Evolutionary conservation across 441 rosid species (phyloP).

Genomic region (Pelargonium myrrhifolium): DNA sequence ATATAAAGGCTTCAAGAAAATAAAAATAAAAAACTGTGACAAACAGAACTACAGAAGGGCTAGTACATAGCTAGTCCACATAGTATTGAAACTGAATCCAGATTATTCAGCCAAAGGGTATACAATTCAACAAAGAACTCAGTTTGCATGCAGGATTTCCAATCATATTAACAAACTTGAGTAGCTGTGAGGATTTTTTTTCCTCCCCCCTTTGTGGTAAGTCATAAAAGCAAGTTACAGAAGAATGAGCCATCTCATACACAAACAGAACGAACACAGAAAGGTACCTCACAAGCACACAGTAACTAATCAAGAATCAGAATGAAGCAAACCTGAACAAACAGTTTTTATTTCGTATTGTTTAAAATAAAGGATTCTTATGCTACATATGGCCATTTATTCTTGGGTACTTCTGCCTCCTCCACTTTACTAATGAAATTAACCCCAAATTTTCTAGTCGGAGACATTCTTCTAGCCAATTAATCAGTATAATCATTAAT

Average conservation of each 20-base stretch:
- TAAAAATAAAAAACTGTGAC: constrained; percentile 5
- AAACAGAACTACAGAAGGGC: constrained; percentile 1
- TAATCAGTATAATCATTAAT: too few relatives aligned
- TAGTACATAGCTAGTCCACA: constrained; percentile 5
- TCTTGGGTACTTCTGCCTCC: constrained; percentile 3
- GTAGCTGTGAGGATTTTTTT: background rate
- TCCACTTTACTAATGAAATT: constrained; percentile 1
- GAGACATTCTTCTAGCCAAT: too few relatives aligned
- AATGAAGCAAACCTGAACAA: background rate
- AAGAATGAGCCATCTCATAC: background rate
- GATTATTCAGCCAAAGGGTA: constrained; percentile 9
- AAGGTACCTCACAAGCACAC: background rate
- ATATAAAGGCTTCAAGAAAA: constrained; percentile 4
- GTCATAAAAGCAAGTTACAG: background rate
- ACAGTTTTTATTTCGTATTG: background rate
- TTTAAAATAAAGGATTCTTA: background rate
- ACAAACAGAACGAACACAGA: background rate
- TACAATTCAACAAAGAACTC: background rate
- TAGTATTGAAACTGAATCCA: background rate
- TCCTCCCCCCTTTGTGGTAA: background rate
- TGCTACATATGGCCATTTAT: background rate
- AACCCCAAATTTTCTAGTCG: background rate
- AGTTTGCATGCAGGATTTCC: background rate
- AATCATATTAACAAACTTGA: background rate
- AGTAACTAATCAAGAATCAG: background rate